Conservation (phyloP, 2,329 filamentous ascomycete species). For the Fusarium scirpi region DNA sequence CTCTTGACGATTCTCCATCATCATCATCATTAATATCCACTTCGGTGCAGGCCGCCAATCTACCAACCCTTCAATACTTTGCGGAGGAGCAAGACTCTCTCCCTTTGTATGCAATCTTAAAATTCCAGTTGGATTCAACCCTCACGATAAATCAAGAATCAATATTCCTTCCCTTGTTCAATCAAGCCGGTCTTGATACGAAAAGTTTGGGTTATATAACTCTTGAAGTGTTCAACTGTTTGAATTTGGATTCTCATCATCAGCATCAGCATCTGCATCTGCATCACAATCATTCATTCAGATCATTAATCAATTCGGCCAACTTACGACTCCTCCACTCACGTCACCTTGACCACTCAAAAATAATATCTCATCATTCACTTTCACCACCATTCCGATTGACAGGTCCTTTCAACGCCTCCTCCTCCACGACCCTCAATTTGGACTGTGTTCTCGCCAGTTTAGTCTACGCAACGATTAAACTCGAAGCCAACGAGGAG, state of each 20-base stretch:
- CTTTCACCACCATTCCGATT: constrained; percentile 40
- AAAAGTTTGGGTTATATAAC: constrained; percentile 36
- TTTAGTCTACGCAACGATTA: constrained; percentile 1
- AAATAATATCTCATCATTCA: constrained; percentile 23
- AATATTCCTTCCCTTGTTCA: constrained; percentile 42
- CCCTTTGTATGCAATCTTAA: constrained; percentile 43
- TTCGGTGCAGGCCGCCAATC: constrained; percentile 40
- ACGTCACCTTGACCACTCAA: constrained; percentile 10
- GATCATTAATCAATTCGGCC: constrained; percentile 10
- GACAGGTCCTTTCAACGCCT: constrained; percentile 16
- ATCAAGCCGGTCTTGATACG: constrained; percentile 44
- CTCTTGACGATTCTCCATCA: constrained; percentile 39
- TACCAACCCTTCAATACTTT: constrained; percentile 34
- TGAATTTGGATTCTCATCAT: constrained; percentile 5
- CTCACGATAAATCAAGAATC: constrained; percentile 32
- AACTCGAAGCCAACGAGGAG: constrained; percentile 18
- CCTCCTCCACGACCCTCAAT: constrained; percentile 29
- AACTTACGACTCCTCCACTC: constrained; percentile 15
- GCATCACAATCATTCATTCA: constrained; percentile 6
- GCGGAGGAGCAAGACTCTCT: constrained; percentile 43
- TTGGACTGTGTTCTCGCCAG: constrained; percentile 9
- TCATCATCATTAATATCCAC: constrained; percentile 15
- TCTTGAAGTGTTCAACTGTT: constrained; percentile 17
- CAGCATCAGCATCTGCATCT: constrained; percentile 14
- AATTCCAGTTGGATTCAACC: constrained; percentile 39